Evolutionary conservation across 345 rosid genomes (phyloP), one percentile per base, ranked within the genome.

Genomic region (Pistacia integerrima): DNA sequence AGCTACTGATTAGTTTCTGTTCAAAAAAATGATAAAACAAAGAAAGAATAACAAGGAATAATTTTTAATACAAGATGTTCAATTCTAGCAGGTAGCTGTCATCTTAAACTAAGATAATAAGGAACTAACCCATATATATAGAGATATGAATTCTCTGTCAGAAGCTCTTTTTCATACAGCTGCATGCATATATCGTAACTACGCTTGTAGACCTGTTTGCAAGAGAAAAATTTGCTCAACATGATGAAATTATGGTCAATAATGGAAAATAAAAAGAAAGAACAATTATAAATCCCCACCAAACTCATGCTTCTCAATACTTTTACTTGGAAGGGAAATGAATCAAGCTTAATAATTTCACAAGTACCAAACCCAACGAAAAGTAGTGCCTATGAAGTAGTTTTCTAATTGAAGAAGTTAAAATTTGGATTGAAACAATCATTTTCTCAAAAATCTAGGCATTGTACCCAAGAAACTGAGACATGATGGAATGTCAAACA

Each of bases 141-240:
- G 69, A 93, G 91, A 81, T 87, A 95, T 62, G 98, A 95, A 84
- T 74, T 85, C 64, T 82, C 91, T 41, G 90, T 88, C 81, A 89
- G 76, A 80, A 93, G 89, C 85, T 95, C 99, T 83, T 90, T 95
- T 84, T 92, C 94, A 82, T 93, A 93, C 52, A 95, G 81, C 82
- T 89, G 94, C 87, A 80, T 77, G 84, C 99, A 93, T 75, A 93
- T 79, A 70, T 90, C 94, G 78, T 81, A 85, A 78, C 98, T 92
- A 76, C 97, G 91, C 80, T 88, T 87, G 89, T 92, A 92, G 64
- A 93, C 98, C 99, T 96, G 89, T 57, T 64, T 76, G 55, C 66
- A 84, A 73, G 44, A 67, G 69, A 76, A 11, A 65, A 20, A 44
- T 38, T 46, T 57, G 41, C 59, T 70, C 63, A 78, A 46, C 17